Conservation (phyloP, 2,329 filamentous ascomycete species). For the Stemphylium beticola region DNA sequence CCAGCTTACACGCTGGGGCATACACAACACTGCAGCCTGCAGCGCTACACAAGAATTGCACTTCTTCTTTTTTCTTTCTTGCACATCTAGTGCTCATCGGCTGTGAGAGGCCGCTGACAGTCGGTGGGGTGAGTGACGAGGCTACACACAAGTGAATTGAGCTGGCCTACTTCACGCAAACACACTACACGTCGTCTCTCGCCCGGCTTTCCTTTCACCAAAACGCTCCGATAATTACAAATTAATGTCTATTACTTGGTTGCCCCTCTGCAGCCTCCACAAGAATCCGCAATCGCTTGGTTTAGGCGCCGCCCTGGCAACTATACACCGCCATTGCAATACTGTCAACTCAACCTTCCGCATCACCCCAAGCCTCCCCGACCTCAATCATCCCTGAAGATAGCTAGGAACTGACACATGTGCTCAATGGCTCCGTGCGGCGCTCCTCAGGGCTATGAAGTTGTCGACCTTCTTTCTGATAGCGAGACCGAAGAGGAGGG, state of each 20-base stretch:
- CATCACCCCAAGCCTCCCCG: neutral
- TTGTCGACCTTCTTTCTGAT: conserved; percentile 34
- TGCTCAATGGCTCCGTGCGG: conserved; percentile 18
- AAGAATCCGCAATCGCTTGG: neutral
- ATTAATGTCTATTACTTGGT: conserved; percentile 14
- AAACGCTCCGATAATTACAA: neutral
- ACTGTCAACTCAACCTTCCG: neutral
- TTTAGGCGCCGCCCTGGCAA: neutral
- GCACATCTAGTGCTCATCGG: neutral
- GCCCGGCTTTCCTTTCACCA: conserved; percentile 7
- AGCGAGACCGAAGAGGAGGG: conserved; percentile 22
- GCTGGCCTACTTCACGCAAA: conserved; percentile 7
- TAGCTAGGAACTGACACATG: neutral
- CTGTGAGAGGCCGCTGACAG: neutral
- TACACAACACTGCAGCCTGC: conserved; percentile 4
- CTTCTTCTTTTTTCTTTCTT: neutral
- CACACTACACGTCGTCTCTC: conserved; percentile 6
- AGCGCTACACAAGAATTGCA: neutral
- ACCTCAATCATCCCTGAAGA: neutral
- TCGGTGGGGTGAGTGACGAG: conserved; percentile 15
- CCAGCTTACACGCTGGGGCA: conserved; percentile 11
- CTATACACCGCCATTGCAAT: neutral
- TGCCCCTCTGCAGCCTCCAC: neutral
- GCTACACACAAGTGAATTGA: conserved; percentile 15
- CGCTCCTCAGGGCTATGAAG: conserved; percentile 6